phyloP scores from a whole-genome alignment of 2,329 filamentous ascomycete species.

The Calycina herbarum region DNA sequence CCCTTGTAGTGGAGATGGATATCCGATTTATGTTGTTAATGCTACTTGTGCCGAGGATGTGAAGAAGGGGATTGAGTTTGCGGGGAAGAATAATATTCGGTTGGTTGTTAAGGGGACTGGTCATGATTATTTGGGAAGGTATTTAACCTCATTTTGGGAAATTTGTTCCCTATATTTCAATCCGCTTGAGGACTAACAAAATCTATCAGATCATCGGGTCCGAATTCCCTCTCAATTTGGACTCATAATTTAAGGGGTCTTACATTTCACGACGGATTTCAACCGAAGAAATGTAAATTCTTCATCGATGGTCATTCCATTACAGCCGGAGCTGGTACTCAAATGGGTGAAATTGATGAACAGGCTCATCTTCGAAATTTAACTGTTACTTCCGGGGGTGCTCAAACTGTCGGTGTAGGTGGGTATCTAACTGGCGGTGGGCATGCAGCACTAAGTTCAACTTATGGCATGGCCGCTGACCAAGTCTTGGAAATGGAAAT shows the following conservation, averaged over 20 bases:
- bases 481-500: conserved; percentile 60
- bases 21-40: conserved; percentile 44
- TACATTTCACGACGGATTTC: conserved; percentile 44
- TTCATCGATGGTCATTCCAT: conserved; percentile 50
- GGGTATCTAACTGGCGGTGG: conserved; percentile 64
- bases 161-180: neutral
- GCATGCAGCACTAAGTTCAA: conserved; percentile 53
- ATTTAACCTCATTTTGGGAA: neutral
- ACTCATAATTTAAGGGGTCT: conserved; percentile 48
- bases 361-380: conserved; percentile 47
- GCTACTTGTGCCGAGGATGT: conserved; percentile 29
- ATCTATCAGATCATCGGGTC: conserved; percentile 32
- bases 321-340: conserved; percentile 53
- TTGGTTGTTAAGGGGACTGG: conserved; percentile 47
- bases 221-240: conserved; percentile 56
- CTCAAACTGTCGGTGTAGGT: conserved; percentile 57
- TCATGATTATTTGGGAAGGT: conserved; percentile 41
- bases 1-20: conserved; percentile 43
- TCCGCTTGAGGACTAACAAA: neutral
- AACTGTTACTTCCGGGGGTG: conserved; percentile 55
- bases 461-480: conserved; percentile 61
- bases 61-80: conserved; percentile 39
- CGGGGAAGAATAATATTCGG: conserved; percentile 38
- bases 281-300: conserved; percentile 43
- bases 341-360: conserved; percentile 50